Evolutionary conservation across 352 stramenopile genomes (phyloP), one percentile per base, ranked within the genome.

Genomic region (Globisporangium lucens): DNA sequence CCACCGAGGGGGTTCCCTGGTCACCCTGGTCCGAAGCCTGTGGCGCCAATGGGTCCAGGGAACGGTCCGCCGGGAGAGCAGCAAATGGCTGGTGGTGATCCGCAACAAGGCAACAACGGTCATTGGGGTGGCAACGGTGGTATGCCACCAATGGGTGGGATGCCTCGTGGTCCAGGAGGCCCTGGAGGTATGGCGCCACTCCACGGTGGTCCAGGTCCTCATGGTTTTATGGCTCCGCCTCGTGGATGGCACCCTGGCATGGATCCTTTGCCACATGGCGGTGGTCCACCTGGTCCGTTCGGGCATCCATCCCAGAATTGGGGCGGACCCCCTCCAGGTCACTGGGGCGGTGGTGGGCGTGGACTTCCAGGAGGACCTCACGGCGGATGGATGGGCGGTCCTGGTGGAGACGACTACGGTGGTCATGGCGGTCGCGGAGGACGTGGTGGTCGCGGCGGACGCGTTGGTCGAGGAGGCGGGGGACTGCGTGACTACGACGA

Each of bases 211-310:
- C 53, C 64, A 36, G 72, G 61, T 35, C 72, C 65, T 47, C 71
- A 77, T 30, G 75, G 77, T 0, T 89, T 90, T 67, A 89, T 93
- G 78, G 69, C 62, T 6, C 83, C 81, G n/a, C 85, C 82, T 7
- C 75, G 74, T 5, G 85, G 83, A 0, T 91, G 85, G 83, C 83
- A 91, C 38, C 83, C 83, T 62, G 76, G 82, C 33, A 91, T 91
- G 83, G 83, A 82, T 0, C 85, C 85, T 6, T 80, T 74, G 10
- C 69, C 68, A 9, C 58, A 66, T 29, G 58, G 49, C 5, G 65
- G 67, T 7, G 67, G 70, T 9, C 64, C 63, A n/a, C 62, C 65
- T 47, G 73, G 70, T 13, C 56, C 22, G 3, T 82, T 78, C 56
- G 75, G 75, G 20, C 75, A 81, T 15, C 77, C 75, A 9, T 56